phyloP scores from a whole-genome alignment of 2,329 filamentous ascomycete species.

The Neonectria neomacrospora region DNA sequence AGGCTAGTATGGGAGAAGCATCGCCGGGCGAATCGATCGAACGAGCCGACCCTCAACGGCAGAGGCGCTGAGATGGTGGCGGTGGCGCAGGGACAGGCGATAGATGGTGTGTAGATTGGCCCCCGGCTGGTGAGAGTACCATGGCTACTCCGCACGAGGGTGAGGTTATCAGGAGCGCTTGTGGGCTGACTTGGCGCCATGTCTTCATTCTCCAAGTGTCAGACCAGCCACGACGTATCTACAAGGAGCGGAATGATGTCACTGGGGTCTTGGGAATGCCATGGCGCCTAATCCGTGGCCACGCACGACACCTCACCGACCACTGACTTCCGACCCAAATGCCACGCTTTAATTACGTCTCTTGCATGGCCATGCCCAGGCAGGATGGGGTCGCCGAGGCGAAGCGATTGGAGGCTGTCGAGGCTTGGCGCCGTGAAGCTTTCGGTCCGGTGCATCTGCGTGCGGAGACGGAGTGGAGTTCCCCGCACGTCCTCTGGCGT shows the following conservation, averaged over 20 bases:
- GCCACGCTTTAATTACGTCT: neutral
- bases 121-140: neutral
- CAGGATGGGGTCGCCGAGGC: neutral
- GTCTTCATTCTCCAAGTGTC: slow-evolving; percentile 9
- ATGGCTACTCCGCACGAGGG: slow-evolving; percentile 15
- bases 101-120: too few species aligned
- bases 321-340: neutral
- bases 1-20: slow-evolving; percentile 18
- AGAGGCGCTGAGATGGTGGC: slow-evolving; percentile 20
- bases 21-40: slow-evolving; percentile 15
- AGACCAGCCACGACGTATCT: neutral
- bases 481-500: neutral
- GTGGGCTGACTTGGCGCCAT: neutral
- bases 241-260: neutral
- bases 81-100: neutral
- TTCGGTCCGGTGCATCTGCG: neutral
- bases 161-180: neutral
- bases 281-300: neutral
- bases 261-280: neutral
- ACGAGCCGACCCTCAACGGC: slow-evolving; percentile 1
- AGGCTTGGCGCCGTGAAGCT: neutral
- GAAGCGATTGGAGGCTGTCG: neutral
- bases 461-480: slow-evolving; percentile 19
- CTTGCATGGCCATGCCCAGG: neutral
- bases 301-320: neutral